phyloP scores from a whole-genome alignment of 2,329 filamentous ascomycete genomes.

The Nemania abortiva region DNA sequence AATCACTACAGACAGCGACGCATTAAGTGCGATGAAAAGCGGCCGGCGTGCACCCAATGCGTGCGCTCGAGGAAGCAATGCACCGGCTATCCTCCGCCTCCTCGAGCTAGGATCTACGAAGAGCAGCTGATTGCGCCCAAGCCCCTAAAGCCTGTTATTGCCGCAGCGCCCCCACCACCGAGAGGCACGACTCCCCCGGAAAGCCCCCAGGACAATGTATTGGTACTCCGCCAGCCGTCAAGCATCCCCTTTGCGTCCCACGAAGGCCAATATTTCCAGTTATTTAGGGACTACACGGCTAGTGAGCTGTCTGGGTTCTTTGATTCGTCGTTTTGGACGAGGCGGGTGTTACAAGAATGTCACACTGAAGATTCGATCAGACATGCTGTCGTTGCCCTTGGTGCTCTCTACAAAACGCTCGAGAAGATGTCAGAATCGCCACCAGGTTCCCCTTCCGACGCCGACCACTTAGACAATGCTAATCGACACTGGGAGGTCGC shows the following conservation, averaged over 20 bases:
- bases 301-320: slow-evolving; percentile 75
- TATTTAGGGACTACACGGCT: slow-evolving; percentile 72
- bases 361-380: slow-evolving; percentile 71
- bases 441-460: slow-evolving; percentile 59
- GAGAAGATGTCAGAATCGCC: slow-evolving; percentile 68
- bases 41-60: slow-evolving; percentile 71
- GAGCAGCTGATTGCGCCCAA: slow-evolving; percentile 55
- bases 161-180: not conserved
- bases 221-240: slow-evolving; percentile 59
- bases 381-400: slow-evolving; percentile 74
- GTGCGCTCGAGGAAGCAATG: slow-evolving; percentile 69
- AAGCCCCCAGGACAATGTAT: slow-evolving; percentile 49
- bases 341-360: slow-evolving; percentile 72
- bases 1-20: slow-evolving; percentile 62
- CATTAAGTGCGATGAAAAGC: slow-evolving; percentile 75
- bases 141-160: slow-evolving; percentile 30
- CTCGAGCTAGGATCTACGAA: slow-evolving; percentile 59
- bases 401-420: slow-evolving; percentile 74
- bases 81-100: slow-evolving; percentile 71
- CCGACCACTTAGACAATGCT: slow-evolving; percentile 55
- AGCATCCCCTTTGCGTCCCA: slow-evolving; percentile 62
- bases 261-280: slow-evolving; percentile 71
- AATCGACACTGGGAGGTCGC: slow-evolving; percentile 70
- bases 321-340: slow-evolving; percentile 73
- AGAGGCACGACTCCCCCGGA: slow-evolving; percentile 51